Base-by-base conservation (phyloP, 1,139 yeast species). In the Taphrina sp. region DNA sequence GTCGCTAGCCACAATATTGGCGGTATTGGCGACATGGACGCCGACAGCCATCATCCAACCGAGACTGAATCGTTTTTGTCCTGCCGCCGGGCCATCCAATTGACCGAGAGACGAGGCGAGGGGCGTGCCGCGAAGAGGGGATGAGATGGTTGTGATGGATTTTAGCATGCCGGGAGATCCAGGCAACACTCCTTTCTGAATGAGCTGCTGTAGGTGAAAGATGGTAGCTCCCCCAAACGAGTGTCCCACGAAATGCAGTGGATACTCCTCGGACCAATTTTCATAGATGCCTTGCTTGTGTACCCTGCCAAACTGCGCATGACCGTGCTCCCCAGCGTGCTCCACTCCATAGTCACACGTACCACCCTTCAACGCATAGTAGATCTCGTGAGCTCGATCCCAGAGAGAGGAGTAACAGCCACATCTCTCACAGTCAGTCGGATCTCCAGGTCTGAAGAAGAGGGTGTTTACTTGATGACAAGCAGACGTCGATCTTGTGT, bases 321-420 rank as follows among this genome's bases (percentile, higher is more conserved):
- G 54, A 31, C 19, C 41, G 23, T 49, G 46, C 22, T 22, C 29
- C 8, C 12, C 23, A 8, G 54, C 33, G 23, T 49, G 54, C 2
- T 26, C 39, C 3, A 39, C 54, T 17, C 54, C 54, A 17, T 49
- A 49, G 17, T 49, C 54, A 35, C 54, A 49, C n/a, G 39, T 26
- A 8, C 54, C 54, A 2, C 54, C 54, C 17, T 49, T 49, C 34
- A 49, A 28, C 2, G 54, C 54, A 33, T 33, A 39, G 23, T 49
- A 49, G 24, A 49, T 33, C 39, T 49, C 54, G 31, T 38, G 44
- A 5, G 54, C 54, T 2, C 54, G 54, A 16, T 49, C 54, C 46
- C 46, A 49, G 1, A 49, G 14, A 10, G 54, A 49, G 8, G 54
- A 49, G 26, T 38, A 49, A 16, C 44, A 29, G 12, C 54, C 54